Evolutionary conservation across 768 basidiomycete species (phyloP).

Genomic region (Phylloporus arenicola): DNA sequence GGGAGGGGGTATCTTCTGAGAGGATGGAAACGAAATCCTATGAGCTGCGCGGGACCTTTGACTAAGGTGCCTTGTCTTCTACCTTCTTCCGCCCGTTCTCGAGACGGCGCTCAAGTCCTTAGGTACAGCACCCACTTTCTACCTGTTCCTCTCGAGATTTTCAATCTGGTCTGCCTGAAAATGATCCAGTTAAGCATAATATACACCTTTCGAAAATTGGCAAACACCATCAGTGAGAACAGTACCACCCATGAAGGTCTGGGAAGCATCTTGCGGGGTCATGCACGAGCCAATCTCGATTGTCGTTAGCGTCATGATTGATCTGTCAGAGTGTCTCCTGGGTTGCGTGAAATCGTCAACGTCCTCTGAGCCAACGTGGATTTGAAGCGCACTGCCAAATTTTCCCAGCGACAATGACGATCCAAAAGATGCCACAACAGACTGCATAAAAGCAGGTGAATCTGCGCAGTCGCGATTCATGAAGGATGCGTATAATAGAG

Average conservation of each 20-base stretch:
- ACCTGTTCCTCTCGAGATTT: too few species aligned
- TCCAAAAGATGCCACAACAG: constrained; percentile 1
- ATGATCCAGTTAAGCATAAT: too few species aligned
- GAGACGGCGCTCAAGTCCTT: not conserved
- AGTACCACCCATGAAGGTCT: too few species aligned
- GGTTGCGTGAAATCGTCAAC: constrained; percentile 4
- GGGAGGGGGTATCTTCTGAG: constrained; percentile 21
- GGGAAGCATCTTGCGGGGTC: constrained; percentile 15
- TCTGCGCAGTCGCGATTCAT: not conserved
- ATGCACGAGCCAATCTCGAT: not conserved
- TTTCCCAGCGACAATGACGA: not conserved
- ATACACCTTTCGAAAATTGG: too few species aligned
- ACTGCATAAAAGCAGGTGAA: not conserved
- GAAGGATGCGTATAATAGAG: constrained; percentile 14
- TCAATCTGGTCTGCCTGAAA: too few species aligned
- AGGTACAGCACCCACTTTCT: not conserved
- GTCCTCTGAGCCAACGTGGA: constrained; percentile 6
- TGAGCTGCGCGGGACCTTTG: not conserved
- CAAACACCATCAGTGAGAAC: too few species aligned
- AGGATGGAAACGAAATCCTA: constrained; percentile 22
- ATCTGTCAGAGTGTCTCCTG: not conserved
- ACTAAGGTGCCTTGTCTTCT: constrained; percentile 1
- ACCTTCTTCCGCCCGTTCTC: not conserved
- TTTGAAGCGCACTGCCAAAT: constrained; percentile 5
- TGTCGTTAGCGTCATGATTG: not conserved